Evolutionary conservation across 2,329 filamentous ascomycete species (phyloP).

Genomic region (Aspergillus clavatus): DNA sequence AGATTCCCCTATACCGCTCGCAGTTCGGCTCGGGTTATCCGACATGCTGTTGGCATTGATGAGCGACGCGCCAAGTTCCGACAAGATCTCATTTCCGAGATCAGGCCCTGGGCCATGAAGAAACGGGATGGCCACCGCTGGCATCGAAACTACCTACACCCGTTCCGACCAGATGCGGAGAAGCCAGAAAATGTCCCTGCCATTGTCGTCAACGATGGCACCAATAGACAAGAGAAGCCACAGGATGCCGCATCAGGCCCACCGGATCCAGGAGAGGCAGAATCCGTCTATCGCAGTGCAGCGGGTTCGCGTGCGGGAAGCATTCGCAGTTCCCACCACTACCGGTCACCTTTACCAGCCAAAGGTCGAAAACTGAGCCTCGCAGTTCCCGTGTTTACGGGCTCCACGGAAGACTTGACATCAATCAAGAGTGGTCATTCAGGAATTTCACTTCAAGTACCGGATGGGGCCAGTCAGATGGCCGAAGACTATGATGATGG

Average conservation of each 20-base stretch:
- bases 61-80: constrained; percentile 56
- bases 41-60: constrained; percentile 55
- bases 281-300: constrained; percentile 28
- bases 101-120: constrained; percentile 27
- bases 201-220: constrained; percentile 29
- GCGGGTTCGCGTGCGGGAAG: constrained; percentile 20
- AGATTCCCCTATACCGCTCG: constrained; percentile 62
- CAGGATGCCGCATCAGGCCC: constrained; percentile 6
- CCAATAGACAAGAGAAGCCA: constrained; percentile 3
- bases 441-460: constrained; percentile 27
- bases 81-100: constrained; percentile 51
- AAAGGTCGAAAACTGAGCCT: constrained; percentile 17
- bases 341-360: constrained; percentile 24
- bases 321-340: constrained; percentile 17
- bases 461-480: constrained; percentile 9
- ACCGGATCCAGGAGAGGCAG: constrained; percentile 14
- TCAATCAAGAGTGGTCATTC: constrained; percentile 30
- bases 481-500: too few species aligned
- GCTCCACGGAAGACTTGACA: constrained; percentile 26
- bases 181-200: constrained; percentile 22
- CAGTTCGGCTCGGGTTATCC: constrained; percentile 51
- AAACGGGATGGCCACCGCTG: constrained; percentile 16
- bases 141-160: constrained; percentile 21
- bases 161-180: constrained; percentile 16
- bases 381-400: constrained; percentile 23